A percentile compares a stretch with the other conserved stretches of the same genome.
These are phyloP conservation scores for Myrica gale DNA, from an alignment of 306 rosid genomes.

Conservation along the genomic window DNA sequence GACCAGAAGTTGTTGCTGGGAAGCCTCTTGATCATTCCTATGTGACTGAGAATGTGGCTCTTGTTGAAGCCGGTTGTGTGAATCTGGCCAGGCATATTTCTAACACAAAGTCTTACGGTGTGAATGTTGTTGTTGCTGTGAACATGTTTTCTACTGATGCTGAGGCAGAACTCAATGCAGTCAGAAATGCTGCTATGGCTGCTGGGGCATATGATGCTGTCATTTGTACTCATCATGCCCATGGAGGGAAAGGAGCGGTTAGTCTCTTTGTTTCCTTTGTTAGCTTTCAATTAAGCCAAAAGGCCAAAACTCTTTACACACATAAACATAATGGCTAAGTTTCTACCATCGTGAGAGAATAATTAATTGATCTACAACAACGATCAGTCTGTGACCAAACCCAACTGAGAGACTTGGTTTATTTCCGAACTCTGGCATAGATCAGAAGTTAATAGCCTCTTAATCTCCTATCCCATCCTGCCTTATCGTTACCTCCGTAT, in stretches of 20 bases:
- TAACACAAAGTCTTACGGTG: conserved; percentile 75
- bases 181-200: conserved; percentile 62
- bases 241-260: conserved; percentile 99
- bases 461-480: background rate
- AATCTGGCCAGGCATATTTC: conserved; percentile 81
- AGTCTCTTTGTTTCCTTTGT: conserved; percentile 29
- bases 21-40: conserved; percentile 90
- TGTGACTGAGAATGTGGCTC: conserved; percentile 66
- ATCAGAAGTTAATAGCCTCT: background rate
- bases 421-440: background rate
- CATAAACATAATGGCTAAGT: background rate
- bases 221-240: conserved; percentile 89
- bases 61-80: conserved; percentile 93
- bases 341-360: background rate
- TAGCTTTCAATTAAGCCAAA: background rate
- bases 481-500: background rate
- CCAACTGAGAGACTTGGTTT: conserved; percentile 4
- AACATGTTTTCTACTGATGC: conserved; percentile 87
- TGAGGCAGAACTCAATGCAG: conserved; percentile 80
- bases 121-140: conserved; percentile 90
- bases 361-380: background rate
- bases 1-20: conserved; percentile 93
- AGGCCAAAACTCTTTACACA: background rate
- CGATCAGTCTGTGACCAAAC: background rate
- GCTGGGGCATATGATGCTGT: conserved; percentile 94